Evolutionary conservation across 495 filamentous ascomycete species (phyloP).

Genomic region (Hyphodiscus hymeniophilus): DNA sequence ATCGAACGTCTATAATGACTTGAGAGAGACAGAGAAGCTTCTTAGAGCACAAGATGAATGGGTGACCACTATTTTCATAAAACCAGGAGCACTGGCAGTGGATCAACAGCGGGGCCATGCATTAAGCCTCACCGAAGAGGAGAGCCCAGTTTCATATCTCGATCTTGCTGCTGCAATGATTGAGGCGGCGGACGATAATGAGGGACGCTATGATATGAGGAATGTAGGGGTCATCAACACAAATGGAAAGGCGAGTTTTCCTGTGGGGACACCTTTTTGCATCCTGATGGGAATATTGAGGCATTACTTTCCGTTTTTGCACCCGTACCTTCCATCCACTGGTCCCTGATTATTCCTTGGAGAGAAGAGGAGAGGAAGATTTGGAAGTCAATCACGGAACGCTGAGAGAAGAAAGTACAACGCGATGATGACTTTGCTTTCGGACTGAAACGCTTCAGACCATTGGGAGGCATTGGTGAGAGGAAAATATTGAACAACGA

Average conservation of each 20-base stretch:
- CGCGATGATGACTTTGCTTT: no score
- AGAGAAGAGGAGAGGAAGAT: no score
- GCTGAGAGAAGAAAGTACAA: no score
- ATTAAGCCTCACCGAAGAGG: conserved; percentile 27
- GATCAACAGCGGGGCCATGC: conserved; percentile 33
- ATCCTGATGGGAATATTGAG: conserved; percentile 22
- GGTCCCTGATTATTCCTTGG: no score
- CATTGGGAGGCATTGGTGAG: no score
- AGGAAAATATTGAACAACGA: no score
- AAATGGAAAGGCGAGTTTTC: conserved; percentile 13
- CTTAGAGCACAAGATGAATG: conserved; percentile 30
- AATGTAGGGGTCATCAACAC: conserved; percentile 31
- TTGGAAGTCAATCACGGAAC: no score
- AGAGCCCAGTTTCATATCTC: conserved; percentile 31
- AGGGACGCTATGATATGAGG: conserved; percentile 27
- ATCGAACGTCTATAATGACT: conserved; percentile 31
- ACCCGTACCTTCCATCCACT: conserved; percentile 24
- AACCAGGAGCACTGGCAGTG: conserved; percentile 32
- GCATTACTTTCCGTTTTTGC: conserved; percentile 28
- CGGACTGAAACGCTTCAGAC: no score
- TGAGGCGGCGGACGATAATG: conserved; percentile 32
- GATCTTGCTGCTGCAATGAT: conserved; percentile 41
- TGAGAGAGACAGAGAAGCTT: conserved; percentile 26
- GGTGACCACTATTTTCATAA: conserved; percentile 34
- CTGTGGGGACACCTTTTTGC: conserved; percentile 15